A percentile compares a stretch with the other conserved stretches of the same genome.
phyloP scores from a whole-genome alignment of 2,329 filamentous ascomycete species.

The Alternaria arbusti region DNA sequence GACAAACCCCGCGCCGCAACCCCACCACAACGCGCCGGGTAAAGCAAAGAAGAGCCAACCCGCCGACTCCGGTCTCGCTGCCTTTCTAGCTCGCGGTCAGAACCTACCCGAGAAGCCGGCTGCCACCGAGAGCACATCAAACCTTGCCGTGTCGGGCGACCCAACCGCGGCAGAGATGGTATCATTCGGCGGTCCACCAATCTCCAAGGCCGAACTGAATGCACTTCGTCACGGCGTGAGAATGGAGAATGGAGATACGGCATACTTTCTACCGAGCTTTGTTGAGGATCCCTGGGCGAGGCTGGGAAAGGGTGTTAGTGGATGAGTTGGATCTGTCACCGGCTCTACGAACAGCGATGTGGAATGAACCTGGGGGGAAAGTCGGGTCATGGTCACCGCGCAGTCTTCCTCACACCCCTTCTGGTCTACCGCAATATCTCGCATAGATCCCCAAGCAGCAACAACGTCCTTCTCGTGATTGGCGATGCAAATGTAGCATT shows the following conservation, averaged over 20 bases:
- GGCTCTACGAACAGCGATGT: background rate
- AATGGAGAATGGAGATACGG: constrained; percentile 65
- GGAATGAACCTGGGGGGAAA: background rate
- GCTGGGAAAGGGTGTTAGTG: background rate
- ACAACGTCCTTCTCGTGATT: background rate
- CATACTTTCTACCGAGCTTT: constrained; percentile 72
- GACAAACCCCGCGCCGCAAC: background rate
- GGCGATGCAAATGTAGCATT: background rate
- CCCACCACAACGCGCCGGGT: background rate
- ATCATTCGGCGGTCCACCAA: constrained; percentile 38
- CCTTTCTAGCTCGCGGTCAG: constrained; percentile 40
- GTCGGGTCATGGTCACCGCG: background rate
- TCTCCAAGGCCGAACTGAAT: constrained; percentile 41
- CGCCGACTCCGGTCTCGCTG: constrained; percentile 35
- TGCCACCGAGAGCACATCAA: background rate
- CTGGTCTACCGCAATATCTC: background rate
- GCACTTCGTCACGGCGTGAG: constrained; percentile 50
- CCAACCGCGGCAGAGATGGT: constrained; percentile 19
- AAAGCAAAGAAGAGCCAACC: constrained; percentile 18
- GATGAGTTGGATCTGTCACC: background rate
- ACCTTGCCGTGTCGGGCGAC: background rate
- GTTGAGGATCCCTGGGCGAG: constrained; percentile 74
- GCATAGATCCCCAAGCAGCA: background rate
- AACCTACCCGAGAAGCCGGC: constrained; percentile 28
- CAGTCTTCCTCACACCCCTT: background rate